Percentiles rank a stretch among this genome's conserved stretches.
These are phyloP conservation scores for Saturnispora bothae DNA, from an alignment of 805 yeast genomes.

Conservation along the genomic window DNA sequence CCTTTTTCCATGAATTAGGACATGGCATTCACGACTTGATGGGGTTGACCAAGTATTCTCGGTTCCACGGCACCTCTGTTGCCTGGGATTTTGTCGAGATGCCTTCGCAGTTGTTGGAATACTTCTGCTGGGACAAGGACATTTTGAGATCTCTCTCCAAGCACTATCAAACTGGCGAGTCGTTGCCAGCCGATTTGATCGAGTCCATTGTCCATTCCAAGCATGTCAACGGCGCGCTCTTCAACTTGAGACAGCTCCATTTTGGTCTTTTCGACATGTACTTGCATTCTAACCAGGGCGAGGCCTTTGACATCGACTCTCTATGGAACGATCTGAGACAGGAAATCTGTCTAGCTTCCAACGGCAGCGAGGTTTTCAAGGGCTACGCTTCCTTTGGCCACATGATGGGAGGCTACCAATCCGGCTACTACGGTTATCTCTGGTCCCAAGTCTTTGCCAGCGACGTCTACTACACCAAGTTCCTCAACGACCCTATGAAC, in stretches of 20 bases:
- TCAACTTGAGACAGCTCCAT: slow-evolving; percentile 64
- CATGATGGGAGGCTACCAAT: slow-evolving; percentile 74
- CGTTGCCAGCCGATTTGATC: slow-evolving; percentile 46
- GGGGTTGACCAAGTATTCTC: slow-evolving; percentile 51
- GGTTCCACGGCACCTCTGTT: slow-evolving; percentile 70
- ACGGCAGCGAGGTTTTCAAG: slow-evolving; percentile 44
- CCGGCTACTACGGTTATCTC: slow-evolving; percentile 79
- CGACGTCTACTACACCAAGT: slow-evolving; percentile 66
- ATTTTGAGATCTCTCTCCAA: slow-evolving; percentile 50
- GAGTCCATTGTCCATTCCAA: slow-evolving; percentile 52
- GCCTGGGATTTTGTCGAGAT: slow-evolving; percentile 86
- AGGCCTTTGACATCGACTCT: slow-evolving; percentile 40
- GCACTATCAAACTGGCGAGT: slow-evolving; percentile 50
- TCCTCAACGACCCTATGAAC: slow-evolving; percentile 59
- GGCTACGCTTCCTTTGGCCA: slow-evolving; percentile 77
- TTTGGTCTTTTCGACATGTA: slow-evolving; percentile 71
- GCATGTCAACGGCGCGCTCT: slow-evolving; percentile 67
- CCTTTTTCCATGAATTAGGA: slow-evolving; percentile 84
- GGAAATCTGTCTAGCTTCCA: slow-evolving; percentile 47
- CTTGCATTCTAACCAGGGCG: slow-evolving; percentile 42
- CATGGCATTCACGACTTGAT: slow-evolving; percentile 78
- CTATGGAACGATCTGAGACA: slow-evolving; percentile 61
- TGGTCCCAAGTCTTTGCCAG: slow-evolving; percentile 82
- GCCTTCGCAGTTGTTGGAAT: slow-evolving; percentile 83
- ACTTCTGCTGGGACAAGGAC: slow-evolving; percentile 71